Conservation (phyloP, 768 basidiomycete genomes). For the Thelephora aurantiotincta region DNA sequence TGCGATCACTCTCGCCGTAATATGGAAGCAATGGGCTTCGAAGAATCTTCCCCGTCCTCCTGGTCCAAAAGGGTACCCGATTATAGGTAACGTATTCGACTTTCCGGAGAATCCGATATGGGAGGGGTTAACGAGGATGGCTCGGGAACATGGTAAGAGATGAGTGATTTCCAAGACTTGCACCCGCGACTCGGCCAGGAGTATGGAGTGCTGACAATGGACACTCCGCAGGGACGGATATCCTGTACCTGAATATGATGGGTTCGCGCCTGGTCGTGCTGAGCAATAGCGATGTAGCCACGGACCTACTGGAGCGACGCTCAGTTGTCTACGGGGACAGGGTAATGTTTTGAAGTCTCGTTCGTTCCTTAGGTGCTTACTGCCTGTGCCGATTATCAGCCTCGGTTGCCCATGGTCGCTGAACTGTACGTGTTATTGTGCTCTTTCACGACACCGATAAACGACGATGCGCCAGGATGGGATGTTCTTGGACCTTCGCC, state of each 20-base stretch:
- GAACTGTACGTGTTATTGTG: too few relatives aligned
- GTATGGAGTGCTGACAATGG: background rate
- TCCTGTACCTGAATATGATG: too few relatives aligned
- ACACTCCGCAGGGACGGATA: background rate
- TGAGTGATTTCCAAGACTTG: too few relatives aligned
- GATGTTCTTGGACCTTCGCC: background rate
- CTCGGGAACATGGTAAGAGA: conserved; percentile 5
- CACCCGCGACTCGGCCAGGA: background rate
- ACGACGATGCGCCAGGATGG: background rate
- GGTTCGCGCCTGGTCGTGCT: background rate
- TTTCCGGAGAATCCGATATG: too few relatives aligned
- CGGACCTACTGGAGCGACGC: background rate
- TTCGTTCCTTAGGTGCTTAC: background rate
- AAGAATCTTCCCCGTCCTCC: conserved; percentile 12
- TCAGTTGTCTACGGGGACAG: background rate
- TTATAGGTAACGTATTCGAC: too few relatives aligned
- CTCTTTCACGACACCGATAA: background rate
- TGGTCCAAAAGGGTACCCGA: too few relatives aligned
- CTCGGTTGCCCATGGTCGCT: background rate
- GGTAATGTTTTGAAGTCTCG: background rate
- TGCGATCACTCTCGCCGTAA: too few relatives aligned
- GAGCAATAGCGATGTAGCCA: background rate
- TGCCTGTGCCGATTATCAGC: background rate
- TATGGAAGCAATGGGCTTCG: too few relatives aligned
- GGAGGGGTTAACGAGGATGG: too few relatives aligned